These are phyloP conservation scores for Apophysomyces ossiformis DNA, from an alignment of 371 early-diverging fungal species.

Conservation along the genomic window DNA sequence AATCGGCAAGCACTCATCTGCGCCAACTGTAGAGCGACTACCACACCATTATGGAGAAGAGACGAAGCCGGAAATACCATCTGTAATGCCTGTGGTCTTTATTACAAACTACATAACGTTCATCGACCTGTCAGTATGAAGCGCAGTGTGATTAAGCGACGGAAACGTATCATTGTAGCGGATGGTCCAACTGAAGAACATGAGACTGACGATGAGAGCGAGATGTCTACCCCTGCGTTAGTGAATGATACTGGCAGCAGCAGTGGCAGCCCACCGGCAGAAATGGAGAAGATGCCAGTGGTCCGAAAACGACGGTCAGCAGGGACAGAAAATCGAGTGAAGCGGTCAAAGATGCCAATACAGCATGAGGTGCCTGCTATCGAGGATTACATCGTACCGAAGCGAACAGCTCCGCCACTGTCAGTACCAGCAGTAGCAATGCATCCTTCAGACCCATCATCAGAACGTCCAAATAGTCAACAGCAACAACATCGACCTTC, in stretches of 20 bases:
- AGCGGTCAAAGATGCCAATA: not conserved
- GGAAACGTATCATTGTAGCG: conserved; percentile 47
- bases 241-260: conserved; percentile 6
- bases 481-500: not conserved
- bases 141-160: conserved; percentile 44
- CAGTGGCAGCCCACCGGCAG: conserved; percentile 4
- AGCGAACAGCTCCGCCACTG: conserved; percentile 9
- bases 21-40: conserved; percentile 72
- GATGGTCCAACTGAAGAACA: conserved; percentile 6
- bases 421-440: conserved; percentile 4
- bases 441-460: not conserved
- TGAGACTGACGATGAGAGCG: conserved; percentile 8
- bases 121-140: conserved; percentile 49
- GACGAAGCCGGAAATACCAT: conserved; percentile 59
- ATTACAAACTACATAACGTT: conserved; percentile 61
- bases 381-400: conserved; percentile 28
- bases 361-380: conserved; percentile 22
- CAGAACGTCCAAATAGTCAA: no score
- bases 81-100: conserved; percentile 78
- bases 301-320: conserved; percentile 9
- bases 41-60: conserved; percentile 77
- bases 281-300: not conserved
- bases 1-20: conserved; percentile 65
- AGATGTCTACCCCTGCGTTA: conserved; percentile 2
- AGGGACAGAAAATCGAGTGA: conserved; percentile 7